These are phyloP conservation scores for Teunomyces atbi DNA, from an alignment of 805 yeast species.

Conservation along the genomic window DNA sequence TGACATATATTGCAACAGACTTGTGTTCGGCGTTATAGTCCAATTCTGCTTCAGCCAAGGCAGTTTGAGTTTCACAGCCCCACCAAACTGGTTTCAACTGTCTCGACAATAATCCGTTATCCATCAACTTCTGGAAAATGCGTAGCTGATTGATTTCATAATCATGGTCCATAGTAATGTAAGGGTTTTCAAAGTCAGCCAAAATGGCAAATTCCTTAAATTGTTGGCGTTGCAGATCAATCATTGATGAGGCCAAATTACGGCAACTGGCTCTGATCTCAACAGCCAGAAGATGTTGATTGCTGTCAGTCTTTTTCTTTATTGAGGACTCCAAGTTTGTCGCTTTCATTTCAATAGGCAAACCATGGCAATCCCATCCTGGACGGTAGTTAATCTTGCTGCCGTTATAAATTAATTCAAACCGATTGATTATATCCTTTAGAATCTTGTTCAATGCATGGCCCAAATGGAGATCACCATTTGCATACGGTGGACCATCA, in stretches of 20 bases:
- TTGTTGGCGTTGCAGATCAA: slow-evolving; percentile 57
- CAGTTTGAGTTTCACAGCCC: slow-evolving; percentile 93
- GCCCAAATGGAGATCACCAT: slow-evolving; percentile 88
- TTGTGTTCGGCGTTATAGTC: slow-evolving; percentile 75
- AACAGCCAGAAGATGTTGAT: slow-evolving; percentile 12
- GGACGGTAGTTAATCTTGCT: slow-evolving; percentile 71
- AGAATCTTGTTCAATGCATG: slow-evolving; percentile 88
- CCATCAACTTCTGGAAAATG: slow-evolving; percentile 64
- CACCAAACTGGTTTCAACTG: slow-evolving; percentile 95
- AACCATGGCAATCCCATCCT: slow-evolving; percentile 99
- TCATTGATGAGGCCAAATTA: slow-evolving; percentile 66
- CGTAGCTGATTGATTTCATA: slow-evolving; percentile 76
- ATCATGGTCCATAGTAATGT: slow-evolving; percentile 65
- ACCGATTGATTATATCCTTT: slow-evolving; percentile 82
- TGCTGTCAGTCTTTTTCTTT: slow-evolving; percentile 21
- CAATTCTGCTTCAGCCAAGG: slow-evolving; percentile 93
- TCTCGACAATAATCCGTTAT: slow-evolving; percentile 67
- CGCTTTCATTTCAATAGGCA: slow-evolving; percentile 93
- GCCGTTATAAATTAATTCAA: slow-evolving; percentile 56
- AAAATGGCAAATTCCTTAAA: slow-evolving; percentile 74
- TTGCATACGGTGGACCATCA: slow-evolving; percentile 99
- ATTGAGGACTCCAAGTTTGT: slow-evolving; percentile 22
- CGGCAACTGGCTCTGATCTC: slow-evolving; percentile 67
- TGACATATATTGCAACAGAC: slow-evolving; percentile 67
- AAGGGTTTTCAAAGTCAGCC: slow-evolving; percentile 77